phyloP scores from a whole-genome alignment of 257 asterid genomes.

The Penstemon newberryi region DNA sequence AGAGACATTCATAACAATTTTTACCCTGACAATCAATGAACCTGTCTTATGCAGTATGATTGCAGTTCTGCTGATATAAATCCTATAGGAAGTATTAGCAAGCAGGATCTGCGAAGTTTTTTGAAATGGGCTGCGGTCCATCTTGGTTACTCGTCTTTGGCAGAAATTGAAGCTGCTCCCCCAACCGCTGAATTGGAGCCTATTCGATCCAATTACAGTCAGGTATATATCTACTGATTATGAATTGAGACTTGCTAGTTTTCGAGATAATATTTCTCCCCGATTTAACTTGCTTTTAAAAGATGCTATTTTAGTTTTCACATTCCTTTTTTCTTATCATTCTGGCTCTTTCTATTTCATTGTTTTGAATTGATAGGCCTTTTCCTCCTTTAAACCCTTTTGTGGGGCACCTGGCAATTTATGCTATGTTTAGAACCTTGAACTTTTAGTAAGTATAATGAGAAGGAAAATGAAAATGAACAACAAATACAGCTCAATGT shows the following conservation, averaged over 20 bases:
- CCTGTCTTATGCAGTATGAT: constrained; percentile 54
- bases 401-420: no score
- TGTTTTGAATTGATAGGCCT: not conserved
- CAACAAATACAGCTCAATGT: no score
- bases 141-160: constrained; percentile 68
- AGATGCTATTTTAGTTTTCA: not conserved
- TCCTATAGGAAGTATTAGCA: constrained; percentile 74
- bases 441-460: no score
- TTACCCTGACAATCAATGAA: constrained; percentile 4
- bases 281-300: not conserved
- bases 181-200: constrained; percentile 60
- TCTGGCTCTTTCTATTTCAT: not conserved
- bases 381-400: no score
- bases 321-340: not conserved
- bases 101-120: constrained; percentile 64
- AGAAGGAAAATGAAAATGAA: no score
- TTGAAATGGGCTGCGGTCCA: constrained; percentile 70
- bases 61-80: constrained; percentile 84
- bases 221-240: constrained; percentile 33
- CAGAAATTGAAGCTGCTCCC: constrained; percentile 65
- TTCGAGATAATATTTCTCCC: not conserved
- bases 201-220: constrained; percentile 46
- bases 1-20: not conserved
- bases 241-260: not conserved
- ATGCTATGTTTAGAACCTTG: no score